Conservation (phyloP, 768 basidiomycete species). For the Leccinum variicolor region DNA sequence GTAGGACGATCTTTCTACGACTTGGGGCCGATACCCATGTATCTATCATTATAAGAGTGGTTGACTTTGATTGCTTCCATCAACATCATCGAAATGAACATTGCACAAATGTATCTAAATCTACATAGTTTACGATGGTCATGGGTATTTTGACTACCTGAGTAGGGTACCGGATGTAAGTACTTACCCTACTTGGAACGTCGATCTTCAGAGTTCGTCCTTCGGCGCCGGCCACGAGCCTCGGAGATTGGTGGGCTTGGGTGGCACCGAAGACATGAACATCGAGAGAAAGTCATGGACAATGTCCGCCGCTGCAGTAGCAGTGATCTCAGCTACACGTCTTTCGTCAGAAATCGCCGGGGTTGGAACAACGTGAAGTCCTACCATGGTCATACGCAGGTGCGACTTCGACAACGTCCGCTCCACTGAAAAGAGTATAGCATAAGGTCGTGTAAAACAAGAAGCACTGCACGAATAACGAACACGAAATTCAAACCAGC, state of each 20-base stretch:
- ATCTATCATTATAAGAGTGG: conserved; percentile 9
- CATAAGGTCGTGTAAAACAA: not conserved
- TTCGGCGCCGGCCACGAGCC: conserved; percentile 1
- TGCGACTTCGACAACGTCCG: conserved; percentile 25
- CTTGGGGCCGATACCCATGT: conserved; percentile 23
- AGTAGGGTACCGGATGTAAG: not conserved
- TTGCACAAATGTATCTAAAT: too few relatives aligned
- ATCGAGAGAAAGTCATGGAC: conserved; percentile 45
- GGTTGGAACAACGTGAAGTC: not conserved
- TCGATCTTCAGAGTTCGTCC: conserved; percentile 20
- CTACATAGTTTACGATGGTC: too few relatives aligned
- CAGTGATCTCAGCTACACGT: conserved; percentile 36
- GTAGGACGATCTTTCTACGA: conserved; percentile 11
- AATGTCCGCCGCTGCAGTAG: conserved; percentile 42
- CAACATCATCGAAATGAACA: not conserved
- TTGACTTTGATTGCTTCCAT: not conserved
- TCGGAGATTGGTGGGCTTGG: conserved; percentile 14
- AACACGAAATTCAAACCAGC: conserved; percentile 80
- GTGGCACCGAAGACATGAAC: conserved; percentile 30
- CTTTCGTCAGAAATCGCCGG: conserved; percentile 5
- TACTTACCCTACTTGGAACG: not conserved
- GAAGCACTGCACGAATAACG: not conserved
- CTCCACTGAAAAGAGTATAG: conserved; percentile 12
- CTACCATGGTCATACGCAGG: conserved; percentile 28
- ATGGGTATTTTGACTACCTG: not conserved